Conservation (phyloP, 208 protist genomes). For the Leptomonas seymouri region DNA sequence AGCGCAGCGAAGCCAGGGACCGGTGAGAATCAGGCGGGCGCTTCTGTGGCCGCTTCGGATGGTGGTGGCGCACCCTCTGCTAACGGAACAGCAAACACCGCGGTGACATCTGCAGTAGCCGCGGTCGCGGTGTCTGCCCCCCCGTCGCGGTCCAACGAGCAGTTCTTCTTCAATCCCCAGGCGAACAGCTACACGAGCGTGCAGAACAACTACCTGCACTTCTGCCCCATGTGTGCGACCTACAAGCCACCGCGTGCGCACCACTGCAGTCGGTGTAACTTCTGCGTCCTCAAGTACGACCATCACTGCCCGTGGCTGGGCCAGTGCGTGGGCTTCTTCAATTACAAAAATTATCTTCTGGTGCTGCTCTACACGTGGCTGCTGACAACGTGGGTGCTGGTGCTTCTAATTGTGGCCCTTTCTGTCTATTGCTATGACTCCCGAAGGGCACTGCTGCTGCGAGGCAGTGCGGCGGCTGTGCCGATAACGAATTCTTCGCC, state of each 20-base stretch:
- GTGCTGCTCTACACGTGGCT: conserved; percentile 79
- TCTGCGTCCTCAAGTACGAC: conserved; percentile 92
- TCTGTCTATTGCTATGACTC: conserved; percentile 29
- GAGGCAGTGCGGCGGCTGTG: not conserved
- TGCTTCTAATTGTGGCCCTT: conserved; percentile 53
- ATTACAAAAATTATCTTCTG: conserved; percentile 92
- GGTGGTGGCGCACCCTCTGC: not conserved
- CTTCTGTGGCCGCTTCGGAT: not conserved
- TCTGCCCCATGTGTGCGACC: conserved; percentile 80
- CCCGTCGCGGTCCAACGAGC: conserved; percentile 20
- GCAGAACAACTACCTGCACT: conserved; percentile 61
- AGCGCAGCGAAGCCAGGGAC: not conserved
- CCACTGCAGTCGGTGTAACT: conserved; percentile 90
- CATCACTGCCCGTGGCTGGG: conserved; percentile 95
- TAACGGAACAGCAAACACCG: not conserved
- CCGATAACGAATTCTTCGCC: not conserved
- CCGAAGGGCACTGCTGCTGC: not conserved
- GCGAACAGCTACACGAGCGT: conserved; percentile 69
- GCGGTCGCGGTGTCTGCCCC: no score
- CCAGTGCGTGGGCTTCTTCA: conserved; percentile 92
- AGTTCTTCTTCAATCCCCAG: conserved; percentile 64
- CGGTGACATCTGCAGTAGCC: not conserved
- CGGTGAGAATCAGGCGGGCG: not conserved
- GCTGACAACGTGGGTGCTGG: conserved; percentile 68
- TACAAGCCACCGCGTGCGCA: conserved; percentile 90